A percentile compares a stretch with the other conserved stretches of the same genome.
phyloP scores from a whole-genome alignment of 495 filamentous ascomycete genomes.

The Aspergillus ellipticus region DNA sequence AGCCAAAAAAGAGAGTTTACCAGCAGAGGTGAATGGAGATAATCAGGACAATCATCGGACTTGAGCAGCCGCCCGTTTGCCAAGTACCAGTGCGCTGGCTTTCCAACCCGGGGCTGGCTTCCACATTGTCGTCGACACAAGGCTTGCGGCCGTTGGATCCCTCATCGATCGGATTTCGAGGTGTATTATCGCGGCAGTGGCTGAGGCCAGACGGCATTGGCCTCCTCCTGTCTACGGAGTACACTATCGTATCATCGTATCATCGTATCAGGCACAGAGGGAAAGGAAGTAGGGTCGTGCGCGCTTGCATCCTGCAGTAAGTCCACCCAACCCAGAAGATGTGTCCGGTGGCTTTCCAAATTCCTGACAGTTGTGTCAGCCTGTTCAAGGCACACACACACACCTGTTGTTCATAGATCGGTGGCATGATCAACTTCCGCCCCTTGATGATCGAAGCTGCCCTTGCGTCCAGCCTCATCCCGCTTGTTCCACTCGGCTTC shows the following conservation, averaged over 20 bases:
- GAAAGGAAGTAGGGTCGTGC: background rate
- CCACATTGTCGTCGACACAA: constrained; percentile 5
- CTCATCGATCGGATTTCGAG: background rate
- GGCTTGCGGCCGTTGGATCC: background rate
- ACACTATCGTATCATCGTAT: no score
- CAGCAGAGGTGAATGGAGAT: no score
- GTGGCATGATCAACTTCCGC: background rate
- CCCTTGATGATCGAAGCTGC: constrained; percentile 1
- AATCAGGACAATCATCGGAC: no score
- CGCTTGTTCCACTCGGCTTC: background rate
- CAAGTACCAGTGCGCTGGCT: no score
- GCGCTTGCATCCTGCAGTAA: background rate
- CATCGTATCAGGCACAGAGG: background rate
- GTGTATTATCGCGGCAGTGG: background rate
- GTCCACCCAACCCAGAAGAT: background rate
- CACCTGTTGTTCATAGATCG: background rate
- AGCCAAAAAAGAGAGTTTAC: background rate
- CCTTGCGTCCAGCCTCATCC: constrained; percentile 1
- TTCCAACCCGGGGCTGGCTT: background rate
- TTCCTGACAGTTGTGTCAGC: background rate
- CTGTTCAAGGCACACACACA: background rate
- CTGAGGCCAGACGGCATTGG: background rate
- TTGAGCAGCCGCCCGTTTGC: no score
- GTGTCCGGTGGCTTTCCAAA: background rate
- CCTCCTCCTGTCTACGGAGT: no score